Evolutionary conservation across 1,284 basidiomycete species (phyloP).

Genomic region (Apiotrichum laibachii): DNA sequence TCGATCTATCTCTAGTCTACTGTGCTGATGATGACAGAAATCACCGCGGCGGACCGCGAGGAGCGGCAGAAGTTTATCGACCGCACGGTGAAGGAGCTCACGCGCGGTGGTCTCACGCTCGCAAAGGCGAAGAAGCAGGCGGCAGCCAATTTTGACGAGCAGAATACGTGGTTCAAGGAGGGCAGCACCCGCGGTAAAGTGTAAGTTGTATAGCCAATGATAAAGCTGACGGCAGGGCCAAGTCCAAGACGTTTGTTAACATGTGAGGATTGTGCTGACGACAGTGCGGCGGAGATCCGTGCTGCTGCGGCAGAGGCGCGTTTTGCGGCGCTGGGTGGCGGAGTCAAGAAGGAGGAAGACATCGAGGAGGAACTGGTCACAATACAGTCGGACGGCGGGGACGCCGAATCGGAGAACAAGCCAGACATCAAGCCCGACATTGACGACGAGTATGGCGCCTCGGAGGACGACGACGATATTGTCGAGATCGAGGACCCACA

Average conservation of each 20-base stretch:
- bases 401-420: not conserved
- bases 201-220: conserved; percentile 19
- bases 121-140: conserved; percentile 35
- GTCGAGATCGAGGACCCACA: conserved; percentile 34
- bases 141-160: conserved; percentile 30
- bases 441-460: conserved; percentile 1
- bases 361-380: not conserved
- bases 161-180: conserved; percentile 44
- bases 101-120: conserved; percentile 23
- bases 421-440: not conserved
- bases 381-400: conserved; percentile 6
- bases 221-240: conserved; percentile 29
- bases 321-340: conserved; percentile 14
- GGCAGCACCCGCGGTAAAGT: conserved; percentile 41
- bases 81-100: conserved; percentile 14
- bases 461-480: conserved; percentile 10
- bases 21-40: conserved; percentile 28
- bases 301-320: conserved; percentile 43
- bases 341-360: conserved; percentile 4
- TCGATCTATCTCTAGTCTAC: no score
- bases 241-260: conserved; percentile 35
- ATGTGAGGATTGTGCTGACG: not conserved
- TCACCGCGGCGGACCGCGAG: conserved; percentile 42
- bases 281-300: conserved; percentile 39
- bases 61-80: conserved; percentile 33